A percentile compares a stretch with the other conserved stretches of the same genome.
Evolutionary conservation across 768 basidiomycete genomes (phyloP).

Genomic region (Rhodotorula diobovata): DNA sequence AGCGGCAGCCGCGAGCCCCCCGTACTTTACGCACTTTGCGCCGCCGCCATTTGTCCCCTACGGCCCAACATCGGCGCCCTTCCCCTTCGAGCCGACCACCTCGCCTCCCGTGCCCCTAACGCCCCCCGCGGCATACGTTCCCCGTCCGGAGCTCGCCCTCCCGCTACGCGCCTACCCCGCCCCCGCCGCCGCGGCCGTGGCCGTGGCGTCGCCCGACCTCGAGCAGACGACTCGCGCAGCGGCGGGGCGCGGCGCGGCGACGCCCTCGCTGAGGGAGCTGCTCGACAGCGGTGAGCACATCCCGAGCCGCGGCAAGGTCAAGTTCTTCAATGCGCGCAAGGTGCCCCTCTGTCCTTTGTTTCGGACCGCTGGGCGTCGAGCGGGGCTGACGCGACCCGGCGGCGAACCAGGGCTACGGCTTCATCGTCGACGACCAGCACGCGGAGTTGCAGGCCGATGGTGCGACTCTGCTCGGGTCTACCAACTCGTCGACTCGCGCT

Average conservation of each 20-base stretch:
- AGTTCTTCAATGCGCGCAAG: slow-evolving; percentile 2
- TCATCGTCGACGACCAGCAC: slow-evolving; percentile 4
- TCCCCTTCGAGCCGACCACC: no score
- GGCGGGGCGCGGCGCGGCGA: neutral
- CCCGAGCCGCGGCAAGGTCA: neutral
- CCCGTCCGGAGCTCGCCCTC: no score
- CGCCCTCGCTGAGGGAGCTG: neutral
- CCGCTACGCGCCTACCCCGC: no score
- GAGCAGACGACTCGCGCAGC: neutral
- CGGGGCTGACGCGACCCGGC: neutral
- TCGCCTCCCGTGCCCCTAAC: no score
- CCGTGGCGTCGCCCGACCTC: neutral
- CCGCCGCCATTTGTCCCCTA: no score
- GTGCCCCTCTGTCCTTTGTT: neutral
- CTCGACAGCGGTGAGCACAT: neutral
- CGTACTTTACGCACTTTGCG: no score
- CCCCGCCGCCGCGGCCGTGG: no score
- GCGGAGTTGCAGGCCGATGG: neutral
- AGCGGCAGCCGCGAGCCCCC: no score
- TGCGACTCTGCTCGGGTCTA: neutral
- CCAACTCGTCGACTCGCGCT: neutral
- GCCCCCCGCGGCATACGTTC: no score
- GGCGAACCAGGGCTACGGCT: slow-evolving; percentile 7
- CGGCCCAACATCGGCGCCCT: no score
- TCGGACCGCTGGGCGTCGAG: rapidly evolving